Evolutionary conservation across 305 asterid species (phyloP).

Genomic region (Fraxinus ornus): DNA sequence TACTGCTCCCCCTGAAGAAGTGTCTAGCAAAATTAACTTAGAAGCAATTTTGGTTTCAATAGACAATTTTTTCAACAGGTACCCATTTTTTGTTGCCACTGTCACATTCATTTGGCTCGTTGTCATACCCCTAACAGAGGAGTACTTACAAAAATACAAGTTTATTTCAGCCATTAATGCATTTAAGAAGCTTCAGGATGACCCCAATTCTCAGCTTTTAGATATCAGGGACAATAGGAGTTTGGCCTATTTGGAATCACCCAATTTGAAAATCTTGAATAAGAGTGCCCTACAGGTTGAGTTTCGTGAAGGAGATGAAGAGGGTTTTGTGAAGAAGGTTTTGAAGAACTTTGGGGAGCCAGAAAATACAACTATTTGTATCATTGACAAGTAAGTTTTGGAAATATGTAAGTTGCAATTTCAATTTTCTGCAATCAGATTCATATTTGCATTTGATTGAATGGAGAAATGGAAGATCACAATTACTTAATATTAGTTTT

Average conservation of each 20-base stretch:
- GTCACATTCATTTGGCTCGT: slow-evolving; percentile 77
- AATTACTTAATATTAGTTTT: neutral
- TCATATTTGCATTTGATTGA: slow-evolving; percentile 9
- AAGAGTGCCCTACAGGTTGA: slow-evolving; percentile 65
- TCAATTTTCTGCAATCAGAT: neutral
- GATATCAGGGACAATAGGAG: slow-evolving; percentile 80
- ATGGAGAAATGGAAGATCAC: slow-evolving; percentile 2
- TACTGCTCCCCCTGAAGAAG: slow-evolving; percentile 40
- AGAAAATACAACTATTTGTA: slow-evolving; percentile 48
- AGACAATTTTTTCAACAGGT: slow-evolving; percentile 64
- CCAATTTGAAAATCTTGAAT: slow-evolving; percentile 65
- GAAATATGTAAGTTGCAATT: neutral
- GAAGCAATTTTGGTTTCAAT: slow-evolving; percentile 74
- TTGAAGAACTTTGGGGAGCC: slow-evolving; percentile 60
- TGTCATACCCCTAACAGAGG: slow-evolving; percentile 63
- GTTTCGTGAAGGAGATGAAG: slow-evolving; percentile 70
- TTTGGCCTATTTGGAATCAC: slow-evolving; percentile 55
- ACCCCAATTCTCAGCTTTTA: slow-evolving; percentile 60
- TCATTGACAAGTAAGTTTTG: slow-evolving; percentile 79
- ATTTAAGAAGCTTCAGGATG: slow-evolving; percentile 74
- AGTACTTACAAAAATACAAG: slow-evolving; percentile 68
- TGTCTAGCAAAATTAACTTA: slow-evolving; percentile 55
- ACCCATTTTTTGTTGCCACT: slow-evolving; percentile 82
- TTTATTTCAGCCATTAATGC: slow-evolving; percentile 75
- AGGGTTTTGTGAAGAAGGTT: slow-evolving; percentile 62